A percentile compares a stretch with the other conserved stretches of the same genome.
Conservation (phyloP, 176 grass and related monocot genomes). For the Carex kokanica region DNA sequence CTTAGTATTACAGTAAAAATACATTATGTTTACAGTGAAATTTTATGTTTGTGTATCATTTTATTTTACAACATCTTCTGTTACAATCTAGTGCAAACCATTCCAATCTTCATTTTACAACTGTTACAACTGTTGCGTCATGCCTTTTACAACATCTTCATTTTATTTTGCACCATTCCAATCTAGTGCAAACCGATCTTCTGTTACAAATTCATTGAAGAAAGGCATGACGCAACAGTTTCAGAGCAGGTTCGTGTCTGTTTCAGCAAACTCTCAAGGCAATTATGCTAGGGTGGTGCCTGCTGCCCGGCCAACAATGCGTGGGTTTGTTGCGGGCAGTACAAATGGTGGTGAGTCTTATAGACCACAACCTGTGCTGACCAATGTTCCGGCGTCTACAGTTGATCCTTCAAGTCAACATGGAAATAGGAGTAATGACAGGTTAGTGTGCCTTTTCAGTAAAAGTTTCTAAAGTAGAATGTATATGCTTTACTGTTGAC, state of each 20-base stretch:
- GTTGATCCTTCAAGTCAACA: constrained; percentile 44
- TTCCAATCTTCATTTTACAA: no score
- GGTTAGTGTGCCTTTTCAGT: constrained; percentile 30
- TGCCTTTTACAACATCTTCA: no score
- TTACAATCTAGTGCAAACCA: no score
- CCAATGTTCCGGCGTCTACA: constrained; percentile 39
- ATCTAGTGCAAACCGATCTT: constrained; percentile 49
- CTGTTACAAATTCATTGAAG: constrained; percentile 56
- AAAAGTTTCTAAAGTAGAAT: neutral
- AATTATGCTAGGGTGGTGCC: constrained; percentile 27
- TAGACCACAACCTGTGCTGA: constrained; percentile 22
- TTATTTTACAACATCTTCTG: no score
- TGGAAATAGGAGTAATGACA: constrained; percentile 52
- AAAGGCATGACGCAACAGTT: constrained; percentile 86
- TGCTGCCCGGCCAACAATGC: constrained; percentile 49
- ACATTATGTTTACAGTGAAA: no score
- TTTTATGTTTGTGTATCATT: no score
- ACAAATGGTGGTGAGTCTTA: constrained; percentile 59
- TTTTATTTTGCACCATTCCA: constrained; percentile 42
- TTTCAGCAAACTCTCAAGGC: constrained; percentile 42
- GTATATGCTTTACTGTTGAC: neutral
- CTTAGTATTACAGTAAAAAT: no score
- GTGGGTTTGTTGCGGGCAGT: constrained; percentile 89
- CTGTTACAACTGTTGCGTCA: no score
- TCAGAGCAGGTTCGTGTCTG: constrained; percentile 83